Conservation (phyloP, 1,284 basidiomycete genomes). For the Waitea zeae region DNA sequence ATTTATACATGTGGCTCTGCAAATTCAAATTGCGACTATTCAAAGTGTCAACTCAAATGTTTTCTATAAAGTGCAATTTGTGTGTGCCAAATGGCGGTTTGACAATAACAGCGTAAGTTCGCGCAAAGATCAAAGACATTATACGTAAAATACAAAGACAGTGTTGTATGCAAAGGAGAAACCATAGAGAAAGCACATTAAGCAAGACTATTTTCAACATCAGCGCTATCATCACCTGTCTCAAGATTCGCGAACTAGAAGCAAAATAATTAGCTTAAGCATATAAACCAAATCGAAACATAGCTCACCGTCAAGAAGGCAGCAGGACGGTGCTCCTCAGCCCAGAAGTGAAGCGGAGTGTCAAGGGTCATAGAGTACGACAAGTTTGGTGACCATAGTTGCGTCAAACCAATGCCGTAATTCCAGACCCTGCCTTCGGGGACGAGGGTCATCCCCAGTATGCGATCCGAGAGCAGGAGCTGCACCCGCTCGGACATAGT, state of each 20-base stretch:
- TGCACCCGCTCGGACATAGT: conserved; percentile 97
- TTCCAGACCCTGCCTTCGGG: conserved; percentile 91
- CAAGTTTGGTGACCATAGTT: conserved; percentile 77
- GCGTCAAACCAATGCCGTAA: conserved; percentile 82
- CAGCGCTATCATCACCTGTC: conserved; percentile 74
- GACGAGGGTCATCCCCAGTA: conserved; percentile 81
- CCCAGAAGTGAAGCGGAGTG: conserved; percentile 90
- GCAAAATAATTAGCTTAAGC: conserved; percentile 4
- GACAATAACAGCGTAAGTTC: no score
- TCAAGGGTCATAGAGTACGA: conserved; percentile 82
- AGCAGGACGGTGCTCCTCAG: conserved; percentile 82
- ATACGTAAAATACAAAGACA: conserved; percentile 3
- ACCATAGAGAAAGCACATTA: conserved; percentile 17
- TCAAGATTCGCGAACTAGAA: conserved; percentile 74
- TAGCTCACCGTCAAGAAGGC: conserved; percentile 72
- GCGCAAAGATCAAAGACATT: no score
- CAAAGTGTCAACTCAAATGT: no score
- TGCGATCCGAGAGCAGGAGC: conserved; percentile 84
- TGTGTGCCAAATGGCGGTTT: no score
- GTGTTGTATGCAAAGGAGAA: background rate
- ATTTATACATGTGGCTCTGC: no score
- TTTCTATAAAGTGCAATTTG: no score
- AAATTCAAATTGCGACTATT: no score
- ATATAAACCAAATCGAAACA: conserved; percentile 1
- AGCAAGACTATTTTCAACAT: conserved; percentile 79